Percentiles rank a stretch among this genome's conserved stretches.
phyloP scores from a whole-genome alignment of 1,284 basidiomycete genomes.

The Crepidotus sp. region DNA sequence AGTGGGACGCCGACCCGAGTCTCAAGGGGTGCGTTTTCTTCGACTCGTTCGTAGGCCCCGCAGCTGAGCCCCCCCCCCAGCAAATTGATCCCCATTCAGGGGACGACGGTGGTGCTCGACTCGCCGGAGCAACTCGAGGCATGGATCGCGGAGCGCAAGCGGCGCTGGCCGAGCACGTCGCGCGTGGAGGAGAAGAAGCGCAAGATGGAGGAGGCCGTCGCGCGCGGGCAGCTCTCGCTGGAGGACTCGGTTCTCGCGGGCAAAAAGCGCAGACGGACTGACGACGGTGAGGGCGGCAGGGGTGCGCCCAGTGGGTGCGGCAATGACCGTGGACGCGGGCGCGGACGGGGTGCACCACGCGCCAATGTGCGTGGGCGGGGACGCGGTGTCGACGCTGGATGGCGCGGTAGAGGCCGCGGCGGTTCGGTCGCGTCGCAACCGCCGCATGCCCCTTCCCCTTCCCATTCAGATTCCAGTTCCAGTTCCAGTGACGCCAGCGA shows the following conservation, averaged over 20 bases:
- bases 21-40: conserved; percentile 49
- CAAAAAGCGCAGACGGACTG: conserved; percentile 28
- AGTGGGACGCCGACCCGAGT: conserved; percentile 72
- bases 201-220: conserved; percentile 65
- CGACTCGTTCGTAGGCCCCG: not conserved
- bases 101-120: conserved; percentile 69
- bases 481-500: conserved; percentile 24
- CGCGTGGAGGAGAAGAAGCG: conserved; percentile 71
- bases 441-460: not conserved
- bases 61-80: conserved; percentile 26
- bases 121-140: conserved; percentile 73
- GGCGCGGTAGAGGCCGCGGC: conserved; percentile 23
- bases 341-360: conserved; percentile 19
- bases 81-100: conserved; percentile 70
- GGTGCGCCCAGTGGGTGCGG: conserved; percentile 6
- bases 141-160: conserved; percentile 84
- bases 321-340: conserved; percentile 18
- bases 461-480: conserved; percentile 5
- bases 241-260: conserved; percentile 34
- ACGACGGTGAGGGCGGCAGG: conserved; percentile 16
- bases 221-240: conserved; percentile 64
- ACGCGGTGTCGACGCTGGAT: conserved; percentile 26
- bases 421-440: not conserved
- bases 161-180: conserved; percentile 67
- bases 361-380: conserved; percentile 11